A percentile compares a stretch with the other conserved stretches of the same genome.
These are phyloP conservation scores for Candida glaebosa DNA, from an alignment of 805 yeast genomes.

Conservation along the genomic window DNA sequence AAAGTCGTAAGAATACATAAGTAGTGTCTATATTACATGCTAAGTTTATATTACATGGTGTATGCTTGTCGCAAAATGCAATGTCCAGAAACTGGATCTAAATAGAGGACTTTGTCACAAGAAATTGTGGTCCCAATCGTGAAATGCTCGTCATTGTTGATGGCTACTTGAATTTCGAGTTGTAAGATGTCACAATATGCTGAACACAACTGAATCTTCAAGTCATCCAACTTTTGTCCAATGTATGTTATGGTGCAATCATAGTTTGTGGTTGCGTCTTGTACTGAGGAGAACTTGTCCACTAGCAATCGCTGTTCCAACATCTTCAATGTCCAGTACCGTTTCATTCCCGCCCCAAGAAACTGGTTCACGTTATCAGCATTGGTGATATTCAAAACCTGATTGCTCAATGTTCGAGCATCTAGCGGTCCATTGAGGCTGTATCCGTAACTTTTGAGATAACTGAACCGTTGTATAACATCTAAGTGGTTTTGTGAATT, in stretches of 20 bases:
- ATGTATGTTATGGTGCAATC: conserved; percentile 41
- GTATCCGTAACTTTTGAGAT: conserved; percentile 32
- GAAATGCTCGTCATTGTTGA: conserved; percentile 15
- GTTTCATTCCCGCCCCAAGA: conserved; percentile 12
- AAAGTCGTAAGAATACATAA: too few relatives aligned
- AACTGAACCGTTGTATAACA: conserved; percentile 14
- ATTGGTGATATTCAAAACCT: conserved; percentile 13
- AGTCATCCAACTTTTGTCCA: conserved; percentile 21
- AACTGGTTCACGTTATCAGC: conserved; percentile 12
- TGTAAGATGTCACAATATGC: conserved; percentile 49
- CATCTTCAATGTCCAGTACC: conserved; percentile 23
- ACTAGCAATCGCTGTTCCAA: conserved; percentile 11
- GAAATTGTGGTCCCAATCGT: conserved; percentile 43
- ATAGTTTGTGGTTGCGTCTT: conserved; percentile 10
- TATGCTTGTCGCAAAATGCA: conserved; percentile 31
- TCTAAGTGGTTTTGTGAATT: conserved; percentile 5
- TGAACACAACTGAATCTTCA: conserved; percentile 22
- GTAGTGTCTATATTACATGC: background rate
- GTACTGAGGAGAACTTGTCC: background rate
- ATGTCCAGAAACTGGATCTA: conserved; percentile 38
- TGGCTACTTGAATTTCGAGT: conserved; percentile 42
- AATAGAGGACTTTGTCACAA: conserved; percentile 42
- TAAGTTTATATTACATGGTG: background rate
- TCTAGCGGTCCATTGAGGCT: conserved; percentile 30
- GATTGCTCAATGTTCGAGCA: conserved; percentile 10